Base-by-base conservation (phyloP, 495 filamentous ascomycete genomes). In the Penicillium cinerascens region DNA sequence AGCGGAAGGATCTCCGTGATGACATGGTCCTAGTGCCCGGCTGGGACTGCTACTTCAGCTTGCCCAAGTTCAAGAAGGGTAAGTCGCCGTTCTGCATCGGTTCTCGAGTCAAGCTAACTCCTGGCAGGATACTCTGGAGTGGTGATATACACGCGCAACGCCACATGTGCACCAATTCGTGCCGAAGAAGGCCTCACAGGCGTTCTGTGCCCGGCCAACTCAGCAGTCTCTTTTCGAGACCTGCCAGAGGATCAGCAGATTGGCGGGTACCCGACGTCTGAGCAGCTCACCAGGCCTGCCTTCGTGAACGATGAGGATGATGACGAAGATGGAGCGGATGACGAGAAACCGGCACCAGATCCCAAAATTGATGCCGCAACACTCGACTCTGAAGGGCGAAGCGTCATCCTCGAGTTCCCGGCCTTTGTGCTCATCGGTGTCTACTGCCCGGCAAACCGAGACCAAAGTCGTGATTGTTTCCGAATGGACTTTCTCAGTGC, bases 21-120 rank as follows among this genome's bases (percentile, higher is more conserved):
- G 93, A 96, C 65, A 97, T 98, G 92, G 91, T 98, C 13, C 69
- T 97, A 5, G 85, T 98, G 0, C 85, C 90, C 0, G 93, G 93
- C 21, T 98, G 93, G 93, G 93, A 98, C 67, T 95, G 91, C 57
- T 96, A 85, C 66, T 97, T 96, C 70, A 96, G 89, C 63, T 78
- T 98, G 6, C 93, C 93, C 7, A 87, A 83, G 64, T 77, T 93
- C 58, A 97, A 97, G 71, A 96, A 97, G 73, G 93, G 92, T 13
- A 57, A 57, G 38, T 54, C 37, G 18, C 38, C 5, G 6, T 33
- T 15, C 17, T 41, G 20, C n/a, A 41, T 10, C 1, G 23, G 0
- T 46, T 21, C n/a, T 23, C 33, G 23, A 16, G 23, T 17, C 2
- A 20, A 33, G 16, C 49, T 65, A 47, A 53, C 25, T 21, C 17